Base-by-base conservation (phyloP, 768 basidiomycete genomes). In the Tylopilus sp. region DNA sequence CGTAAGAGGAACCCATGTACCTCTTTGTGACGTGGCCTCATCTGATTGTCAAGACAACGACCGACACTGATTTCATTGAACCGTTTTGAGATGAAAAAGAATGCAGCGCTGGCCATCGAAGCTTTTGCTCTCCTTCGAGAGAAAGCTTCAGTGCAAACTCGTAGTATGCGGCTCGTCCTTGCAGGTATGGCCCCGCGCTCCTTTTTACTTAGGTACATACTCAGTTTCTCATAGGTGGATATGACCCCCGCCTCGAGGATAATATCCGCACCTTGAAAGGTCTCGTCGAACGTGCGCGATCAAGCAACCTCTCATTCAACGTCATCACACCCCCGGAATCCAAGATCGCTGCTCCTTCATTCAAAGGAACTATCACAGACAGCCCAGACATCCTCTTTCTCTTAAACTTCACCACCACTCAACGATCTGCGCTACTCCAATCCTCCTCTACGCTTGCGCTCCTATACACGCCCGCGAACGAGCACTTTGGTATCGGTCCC, bases 401-500 rank as follows among this genome's bases (percentile, higher is more conserved):
- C n/a, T 82, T 94, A 57, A 98, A 97, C 72, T 94, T 97, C 69
- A 86, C 89, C 2, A 87, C 86, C 7, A 60, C 75, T 1, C 96
- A 98, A 66, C 87, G 95, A 28, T 84, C 89, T 1, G 85, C 86
- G 8, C 80, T 98, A 1, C 83, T 99, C 33, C 80, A 73, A 13
- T 78, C 83, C 6, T 67, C 81, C 0, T 80, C 78, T 6, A 90
- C 92, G 0, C 70, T 82, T 16, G 89, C 82, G 1, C 76, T 98
- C 0, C 78, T 99, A 8, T 99, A 99, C 68, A 99, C 96, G 0
- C 97, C 96, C 0, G 74, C 81, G 9, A 96, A 96, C 68, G 96
- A 99, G 63, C 96, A 99, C 68, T 97, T 98, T 67, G 97, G 96
- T 2, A 98, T 99, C 59, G 95, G 87, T 0, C 96, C 97, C 3